Conservation (phyloP, 257 asterid species). For the Lavandula angustifolia region DNA sequence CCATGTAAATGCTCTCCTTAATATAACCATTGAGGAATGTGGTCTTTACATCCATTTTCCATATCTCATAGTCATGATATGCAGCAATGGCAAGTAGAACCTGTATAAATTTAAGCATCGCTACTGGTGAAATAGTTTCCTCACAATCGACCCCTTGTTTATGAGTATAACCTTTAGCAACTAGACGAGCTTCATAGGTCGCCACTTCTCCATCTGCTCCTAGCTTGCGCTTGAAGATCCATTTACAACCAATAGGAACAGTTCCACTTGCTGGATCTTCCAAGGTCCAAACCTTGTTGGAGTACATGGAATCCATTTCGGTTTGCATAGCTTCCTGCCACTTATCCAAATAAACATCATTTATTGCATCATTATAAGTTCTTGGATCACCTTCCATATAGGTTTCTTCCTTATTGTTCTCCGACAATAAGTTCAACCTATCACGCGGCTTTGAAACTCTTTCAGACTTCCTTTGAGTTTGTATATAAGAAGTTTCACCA, state of each 20-base stretch:
- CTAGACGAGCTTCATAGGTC: background rate
- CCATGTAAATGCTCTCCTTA: no score
- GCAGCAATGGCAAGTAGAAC: background rate
- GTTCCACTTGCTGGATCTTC: no score
- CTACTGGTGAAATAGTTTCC: background rate
- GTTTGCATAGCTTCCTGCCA: background rate
- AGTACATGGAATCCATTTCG: background rate
- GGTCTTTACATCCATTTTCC: slow-evolving; percentile 3
- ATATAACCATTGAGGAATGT: background rate
- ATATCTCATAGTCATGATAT: background rate
- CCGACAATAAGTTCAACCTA: background rate
- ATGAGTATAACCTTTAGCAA: background rate
- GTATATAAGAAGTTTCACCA: background rate
- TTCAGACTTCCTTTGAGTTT: background rate
- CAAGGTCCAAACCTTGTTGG: no score
- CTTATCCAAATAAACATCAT: background rate
- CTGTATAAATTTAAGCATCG: background rate
- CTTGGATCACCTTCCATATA: background rate
- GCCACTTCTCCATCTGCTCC: background rate
- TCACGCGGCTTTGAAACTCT: background rate
- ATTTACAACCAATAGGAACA: no score
- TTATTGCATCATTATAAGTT: background rate
- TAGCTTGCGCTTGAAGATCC: no score
- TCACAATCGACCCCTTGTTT: background rate
- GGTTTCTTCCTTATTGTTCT: background rate